These are phyloP conservation scores for Cutaneotrichosporon spelunceum DNA, from an alignment of 1,284 basidiomycete species.

Conservation along the genomic window DNA sequence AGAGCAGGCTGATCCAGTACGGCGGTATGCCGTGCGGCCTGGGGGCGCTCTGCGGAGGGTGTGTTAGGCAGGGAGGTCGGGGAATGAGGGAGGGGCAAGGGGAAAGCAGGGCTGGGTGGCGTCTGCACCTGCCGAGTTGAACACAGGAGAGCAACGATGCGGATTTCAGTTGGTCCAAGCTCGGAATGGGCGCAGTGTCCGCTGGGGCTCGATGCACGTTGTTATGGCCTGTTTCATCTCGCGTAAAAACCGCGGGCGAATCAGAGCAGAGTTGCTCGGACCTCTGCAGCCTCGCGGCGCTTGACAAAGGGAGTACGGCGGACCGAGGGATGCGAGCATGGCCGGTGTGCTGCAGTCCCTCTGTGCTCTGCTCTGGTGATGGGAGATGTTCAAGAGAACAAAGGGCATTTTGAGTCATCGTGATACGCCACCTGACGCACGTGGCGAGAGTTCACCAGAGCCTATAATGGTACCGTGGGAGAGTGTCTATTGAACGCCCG, in stretches of 20 bases:
- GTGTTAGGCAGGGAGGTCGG: neutral
- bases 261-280: neutral
- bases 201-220: neutral
- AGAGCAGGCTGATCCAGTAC: neutral
- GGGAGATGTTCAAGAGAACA: neutral
- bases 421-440: neutral
- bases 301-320: neutral
- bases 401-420: neutral
- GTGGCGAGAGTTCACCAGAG: neutral
- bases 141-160: neutral
- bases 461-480: constrained; percentile 2
- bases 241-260: neutral
- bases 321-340: too few relatives aligned
- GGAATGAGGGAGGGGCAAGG: neutral
- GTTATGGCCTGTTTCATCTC: neutral
- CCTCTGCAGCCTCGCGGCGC: neutral
- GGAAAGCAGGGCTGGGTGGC: neutral
- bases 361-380: neutral
- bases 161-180: neutral
- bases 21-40: neutral
- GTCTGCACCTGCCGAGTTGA: neutral
- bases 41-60: neutral
- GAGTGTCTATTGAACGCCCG: neutral
- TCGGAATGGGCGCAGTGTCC: neutral
- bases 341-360: too few relatives aligned